These are phyloP conservation scores for Streptanthus diversifolius DNA, from an alignment of 345 rosid species.

Conservation along the genomic window DNA sequence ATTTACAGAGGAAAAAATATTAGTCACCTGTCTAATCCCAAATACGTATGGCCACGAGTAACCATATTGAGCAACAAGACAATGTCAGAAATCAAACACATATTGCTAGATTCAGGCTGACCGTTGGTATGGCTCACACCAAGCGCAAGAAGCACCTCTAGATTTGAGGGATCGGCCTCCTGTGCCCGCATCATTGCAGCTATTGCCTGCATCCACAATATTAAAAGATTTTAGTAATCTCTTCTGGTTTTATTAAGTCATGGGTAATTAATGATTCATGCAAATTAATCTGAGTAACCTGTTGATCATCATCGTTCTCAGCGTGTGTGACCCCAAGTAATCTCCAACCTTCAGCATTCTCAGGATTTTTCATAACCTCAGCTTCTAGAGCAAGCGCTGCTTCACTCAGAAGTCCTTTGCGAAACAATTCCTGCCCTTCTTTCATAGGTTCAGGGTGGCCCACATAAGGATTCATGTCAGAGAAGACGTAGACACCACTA, in stretches of 20 bases:
- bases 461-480: conserved; percentile 99
- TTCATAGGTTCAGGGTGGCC: conserved; percentile 95
- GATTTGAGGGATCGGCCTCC: conserved; percentile 90
- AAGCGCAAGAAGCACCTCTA: conserved; percentile 98
- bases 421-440: conserved; percentile 94
- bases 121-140: conserved; percentile 99
- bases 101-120: conserved; percentile 34
- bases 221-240: background rate
- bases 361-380: conserved; percentile 94
- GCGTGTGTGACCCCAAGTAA: conserved; percentile 98
- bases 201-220: conserved; percentile 68
- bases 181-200: conserved; percentile 99
- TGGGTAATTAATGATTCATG: background rate
- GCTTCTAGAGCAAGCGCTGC: conserved; percentile 99
- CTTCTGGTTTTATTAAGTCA: background rate
- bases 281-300: conserved; percentile 46
- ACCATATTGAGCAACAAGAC: background rate
- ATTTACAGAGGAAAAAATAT: conserved; percentile 23
- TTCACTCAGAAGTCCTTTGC: conserved; percentile 98
- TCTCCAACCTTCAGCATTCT: conserved; percentile 99
- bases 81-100: conserved; percentile 18
- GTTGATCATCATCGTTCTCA: conserved; percentile 99
- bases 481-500: conserved; percentile 90
- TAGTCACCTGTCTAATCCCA: conserved; percentile 9
- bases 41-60: background rate